Conservation (phyloP, 129 eudicot species). For the Logfia minima region DNA sequence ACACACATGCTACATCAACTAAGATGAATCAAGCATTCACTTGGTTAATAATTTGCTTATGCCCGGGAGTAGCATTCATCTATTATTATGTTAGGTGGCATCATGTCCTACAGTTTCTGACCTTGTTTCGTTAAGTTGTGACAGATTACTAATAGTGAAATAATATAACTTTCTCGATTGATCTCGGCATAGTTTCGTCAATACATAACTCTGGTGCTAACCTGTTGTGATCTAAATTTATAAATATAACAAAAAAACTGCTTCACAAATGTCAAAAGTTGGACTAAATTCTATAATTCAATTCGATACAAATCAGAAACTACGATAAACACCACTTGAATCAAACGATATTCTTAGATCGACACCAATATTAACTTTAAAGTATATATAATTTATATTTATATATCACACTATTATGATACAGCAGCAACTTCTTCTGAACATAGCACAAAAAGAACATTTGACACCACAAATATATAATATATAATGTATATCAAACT, state of each 20-base stretch:
- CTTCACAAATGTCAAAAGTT: not conserved
- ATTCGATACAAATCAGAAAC: too few relatives aligned
- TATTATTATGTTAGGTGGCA: not conserved
- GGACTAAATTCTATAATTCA: not conserved
- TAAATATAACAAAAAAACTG: not conserved
- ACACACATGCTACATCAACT: conserved; percentile 16
- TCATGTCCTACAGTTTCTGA: not conserved
- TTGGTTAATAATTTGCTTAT: not conserved
- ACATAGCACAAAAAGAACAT: not conserved
- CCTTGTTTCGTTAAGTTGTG: not conserved
- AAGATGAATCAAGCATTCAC: not conserved
- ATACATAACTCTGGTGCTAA: not conserved
- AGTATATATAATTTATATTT: too few relatives aligned
- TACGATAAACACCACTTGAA: too few relatives aligned
- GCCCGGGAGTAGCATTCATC: not conserved
- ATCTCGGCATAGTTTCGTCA: not conserved
- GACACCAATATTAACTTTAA: not conserved
- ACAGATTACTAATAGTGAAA: not conserved
- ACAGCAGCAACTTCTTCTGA: too few relatives aligned
- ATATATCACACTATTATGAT: too few relatives aligned
- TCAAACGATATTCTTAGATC: too few relatives aligned
- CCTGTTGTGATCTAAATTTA: not conserved
- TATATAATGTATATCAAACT: too few relatives aligned
- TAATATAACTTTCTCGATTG: not conserved
- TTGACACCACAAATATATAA: not conserved